phyloP scores from a whole-genome alignment of 768 basidiomycete species.

The Auricularia sp. region DNA sequence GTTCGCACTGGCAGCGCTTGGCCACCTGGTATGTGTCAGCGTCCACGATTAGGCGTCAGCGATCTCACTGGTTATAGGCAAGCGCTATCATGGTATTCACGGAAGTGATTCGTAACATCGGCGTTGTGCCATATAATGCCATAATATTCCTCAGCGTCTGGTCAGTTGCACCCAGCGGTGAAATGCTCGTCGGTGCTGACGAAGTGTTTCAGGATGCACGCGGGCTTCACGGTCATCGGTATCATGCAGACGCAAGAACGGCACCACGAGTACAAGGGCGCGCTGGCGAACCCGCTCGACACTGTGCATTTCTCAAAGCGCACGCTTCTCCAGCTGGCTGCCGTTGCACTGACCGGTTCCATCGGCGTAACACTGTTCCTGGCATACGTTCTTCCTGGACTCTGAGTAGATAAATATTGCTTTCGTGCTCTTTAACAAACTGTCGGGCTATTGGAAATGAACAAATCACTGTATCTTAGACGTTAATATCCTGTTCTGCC shows the following conservation, averaged over 20 bases:
- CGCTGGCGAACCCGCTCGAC: not conserved
- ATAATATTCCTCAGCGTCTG: not conserved
- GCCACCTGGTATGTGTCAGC: not conserved
- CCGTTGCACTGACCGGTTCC: not conserved
- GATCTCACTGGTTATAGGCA: not conserved
- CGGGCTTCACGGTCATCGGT: not conserved
- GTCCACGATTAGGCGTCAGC: not conserved
- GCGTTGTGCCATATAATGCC: not conserved
- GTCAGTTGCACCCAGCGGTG: not conserved
- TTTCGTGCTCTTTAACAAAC: no score
- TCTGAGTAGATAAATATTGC: not conserved
- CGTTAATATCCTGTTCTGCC: no score
- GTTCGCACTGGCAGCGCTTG: not conserved
- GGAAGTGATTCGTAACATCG: constrained; percentile 1
- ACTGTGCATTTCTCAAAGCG: not conserved
- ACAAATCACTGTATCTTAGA: no score
- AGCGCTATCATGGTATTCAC: not conserved
- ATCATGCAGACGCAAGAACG: not conserved
- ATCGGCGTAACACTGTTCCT: not conserved
- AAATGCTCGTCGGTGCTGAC: not conserved
- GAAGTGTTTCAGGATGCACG: not conserved
- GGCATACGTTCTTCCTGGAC: not conserved
- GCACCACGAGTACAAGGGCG: not conserved
- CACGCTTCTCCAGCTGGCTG: not conserved
- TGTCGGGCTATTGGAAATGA: no score